Percentiles rank a stretch among this genome's conserved stretches.
Conservation (phyloP, 768 basidiomycete species). For the Mycena galericulata region DNA sequence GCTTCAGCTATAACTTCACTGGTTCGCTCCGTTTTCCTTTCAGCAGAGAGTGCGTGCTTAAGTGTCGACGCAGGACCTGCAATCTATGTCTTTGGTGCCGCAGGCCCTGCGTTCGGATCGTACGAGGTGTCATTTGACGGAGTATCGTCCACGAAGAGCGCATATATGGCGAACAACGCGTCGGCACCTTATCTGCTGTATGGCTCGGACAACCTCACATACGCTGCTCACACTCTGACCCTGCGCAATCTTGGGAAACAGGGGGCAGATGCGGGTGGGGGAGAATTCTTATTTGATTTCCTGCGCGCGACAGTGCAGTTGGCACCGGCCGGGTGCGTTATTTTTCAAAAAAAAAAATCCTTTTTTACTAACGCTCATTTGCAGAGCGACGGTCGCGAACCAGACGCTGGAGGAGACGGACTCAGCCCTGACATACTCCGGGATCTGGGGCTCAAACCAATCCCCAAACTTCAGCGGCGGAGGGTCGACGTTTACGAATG, state of each 20-base stretch:
- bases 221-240: slow-evolving; percentile 51
- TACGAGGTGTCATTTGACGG: slow-evolving; percentile 56
- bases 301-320: slow-evolving; percentile 55
- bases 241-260: slow-evolving; percentile 56
- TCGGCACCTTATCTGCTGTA: slow-evolving; percentile 50
- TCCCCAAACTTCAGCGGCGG: slow-evolving; percentile 60
- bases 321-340: slow-evolving; percentile 53
- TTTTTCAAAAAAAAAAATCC: neutral
- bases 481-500: slow-evolving; percentile 56
- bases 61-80: slow-evolving; percentile 49
- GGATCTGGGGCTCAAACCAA: slow-evolving; percentile 56
- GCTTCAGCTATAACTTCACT: slow-evolving; percentile 56
- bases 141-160: slow-evolving; percentile 41
- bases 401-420: slow-evolving; percentile 56
- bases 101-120: slow-evolving; percentile 57
- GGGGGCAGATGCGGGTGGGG: slow-evolving; percentile 50
- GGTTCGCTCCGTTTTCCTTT: slow-evolving; percentile 42
- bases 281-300: slow-evolving; percentile 56
- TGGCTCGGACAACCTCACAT: slow-evolving; percentile 49
- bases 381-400: slow-evolving; percentile 55
- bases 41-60: neutral
- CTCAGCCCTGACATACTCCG: slow-evolving; percentile 51
- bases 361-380: neutral
- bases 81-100: slow-evolving; percentile 55
- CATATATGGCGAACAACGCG: slow-evolving; percentile 48